Evolutionary conservation across 192 early-diverging fungal species (phyloP).

Genomic region (Ambispora gerdemannii): DNA sequence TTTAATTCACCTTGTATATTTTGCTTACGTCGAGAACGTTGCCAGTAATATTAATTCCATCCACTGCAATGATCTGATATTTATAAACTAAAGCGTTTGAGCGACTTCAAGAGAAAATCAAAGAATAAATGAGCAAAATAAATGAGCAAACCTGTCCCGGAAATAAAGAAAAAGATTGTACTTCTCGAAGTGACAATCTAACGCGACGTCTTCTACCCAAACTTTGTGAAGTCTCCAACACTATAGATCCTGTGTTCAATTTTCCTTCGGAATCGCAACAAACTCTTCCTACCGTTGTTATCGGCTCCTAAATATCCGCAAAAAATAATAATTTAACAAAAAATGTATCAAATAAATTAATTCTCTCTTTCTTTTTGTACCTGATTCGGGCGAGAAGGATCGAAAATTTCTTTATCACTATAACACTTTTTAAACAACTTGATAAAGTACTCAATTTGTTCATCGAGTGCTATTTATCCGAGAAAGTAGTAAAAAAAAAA

Average conservation of each 20-base stretch:
- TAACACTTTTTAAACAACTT: conserved; percentile 44
- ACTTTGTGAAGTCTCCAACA: conserved; percentile 78
- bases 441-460: conserved; percentile 57
- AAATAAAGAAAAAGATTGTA: conserved; percentile 69
- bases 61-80: not conserved
- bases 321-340: conserved; percentile 30
- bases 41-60: conserved; percentile 1
- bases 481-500: not conserved
- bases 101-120: not conserved
- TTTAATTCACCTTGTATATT: conserved; percentile 1
- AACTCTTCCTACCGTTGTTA: conserved; percentile 75
- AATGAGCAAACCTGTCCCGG: conserved; percentile 64
- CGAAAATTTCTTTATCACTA: conserved; percentile 34
- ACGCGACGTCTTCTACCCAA: conserved; percentile 73
- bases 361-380: conserved; percentile 22
- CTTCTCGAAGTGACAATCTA: conserved; percentile 55
- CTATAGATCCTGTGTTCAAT: conserved; percentile 65
- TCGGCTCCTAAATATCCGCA: conserved; percentile 56
- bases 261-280: conserved; percentile 65
- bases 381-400: conserved; percentile 23
- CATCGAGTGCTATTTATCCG: conserved; percentile 20
- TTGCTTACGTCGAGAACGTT: not conserved
- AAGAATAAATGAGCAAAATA: not conserved
- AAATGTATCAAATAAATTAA: not conserved
- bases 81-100: too few species aligned